Conservation (phyloP, 2,329 filamentous ascomycete genomes). For the Fusarium sp. region DNA sequence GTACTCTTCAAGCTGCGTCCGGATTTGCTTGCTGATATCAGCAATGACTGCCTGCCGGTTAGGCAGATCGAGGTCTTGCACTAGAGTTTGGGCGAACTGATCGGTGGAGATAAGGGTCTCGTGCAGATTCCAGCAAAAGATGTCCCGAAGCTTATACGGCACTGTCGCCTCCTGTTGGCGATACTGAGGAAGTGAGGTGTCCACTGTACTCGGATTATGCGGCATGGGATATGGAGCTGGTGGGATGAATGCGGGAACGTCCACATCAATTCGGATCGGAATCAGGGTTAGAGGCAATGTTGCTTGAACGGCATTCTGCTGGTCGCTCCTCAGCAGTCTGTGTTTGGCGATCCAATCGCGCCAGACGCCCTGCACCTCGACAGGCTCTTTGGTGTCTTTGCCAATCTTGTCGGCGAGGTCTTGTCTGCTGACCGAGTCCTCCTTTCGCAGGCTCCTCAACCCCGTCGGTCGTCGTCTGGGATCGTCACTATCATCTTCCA, state of each 20-base stretch:
- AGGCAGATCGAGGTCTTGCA: conserved; percentile 92
- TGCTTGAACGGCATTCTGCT: conserved; percentile 71
- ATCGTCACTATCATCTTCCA: conserved; percentile 77
- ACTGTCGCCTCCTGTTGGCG: conserved; percentile 80
- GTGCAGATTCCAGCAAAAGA: conserved; percentile 98
- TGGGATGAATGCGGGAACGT: conserved; percentile 81
- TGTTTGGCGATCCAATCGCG: conserved; percentile 93
- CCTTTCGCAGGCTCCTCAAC: conserved; percentile 81
- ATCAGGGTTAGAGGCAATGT: conserved; percentile 89
- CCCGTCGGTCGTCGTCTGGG: conserved; percentile 82
- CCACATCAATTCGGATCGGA: conserved; percentile 95
- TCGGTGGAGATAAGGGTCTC: conserved; percentile 94
- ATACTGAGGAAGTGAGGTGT: conserved; percentile 81
- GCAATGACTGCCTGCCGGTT: conserved; percentile 73
- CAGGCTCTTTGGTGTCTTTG: conserved; percentile 81
- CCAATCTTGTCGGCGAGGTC: conserved; percentile 80
- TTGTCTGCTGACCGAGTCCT: conserved; percentile 71
- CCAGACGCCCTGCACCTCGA: conserved; percentile 90
- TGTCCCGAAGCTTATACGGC: conserved; percentile 88
- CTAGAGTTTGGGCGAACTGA: conserved; percentile 89
- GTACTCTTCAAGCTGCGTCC: conserved; percentile 94
- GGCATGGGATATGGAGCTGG: conserved; percentile 71
- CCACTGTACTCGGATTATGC: conserved; percentile 65
- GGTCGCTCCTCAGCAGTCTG: conserved; percentile 62
- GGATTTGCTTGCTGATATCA: conserved; percentile 92